These are phyloP conservation scores for Skeletonema grethae DNA, from an alignment of 108 stramenopile genomes.

Conservation along the genomic window DNA sequence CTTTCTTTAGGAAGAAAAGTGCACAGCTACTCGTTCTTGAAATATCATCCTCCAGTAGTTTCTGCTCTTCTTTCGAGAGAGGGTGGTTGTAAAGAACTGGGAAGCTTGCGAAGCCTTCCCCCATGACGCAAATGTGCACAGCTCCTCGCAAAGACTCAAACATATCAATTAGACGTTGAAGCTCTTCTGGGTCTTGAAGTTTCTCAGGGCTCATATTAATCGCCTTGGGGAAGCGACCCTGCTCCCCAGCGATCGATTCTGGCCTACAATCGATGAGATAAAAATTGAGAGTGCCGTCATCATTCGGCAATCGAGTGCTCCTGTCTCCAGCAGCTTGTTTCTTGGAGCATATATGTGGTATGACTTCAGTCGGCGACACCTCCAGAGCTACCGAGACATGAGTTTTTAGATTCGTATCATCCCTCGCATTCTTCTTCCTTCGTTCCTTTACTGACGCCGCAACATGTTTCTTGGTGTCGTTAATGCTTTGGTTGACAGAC, in stretches of 20 bases:
- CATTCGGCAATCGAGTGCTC: conserved; percentile 12
- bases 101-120: conserved; percentile 82
- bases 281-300: conserved; percentile 58
- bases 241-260: conserved; percentile 55
- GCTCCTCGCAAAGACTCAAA: conserved; percentile 80
- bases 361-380: conserved; percentile 69
- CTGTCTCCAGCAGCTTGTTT: conserved; percentile 44
- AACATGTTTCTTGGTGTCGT: conserved; percentile 40
- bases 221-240: conserved; percentile 83
- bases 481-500: conserved; percentile 51
- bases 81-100: conserved; percentile 71
- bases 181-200: conserved; percentile 64
- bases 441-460: conserved; percentile 40
- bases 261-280: conserved; percentile 82
- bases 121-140: conserved; percentile 77
- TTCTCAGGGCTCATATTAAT: conserved; percentile 67
- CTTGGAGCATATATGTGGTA: conserved; percentile 70
- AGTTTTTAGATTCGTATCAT: conserved; percentile 14
- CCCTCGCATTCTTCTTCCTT: conserved; percentile 27
- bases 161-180: conserved; percentile 67
- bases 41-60: conserved; percentile 76
- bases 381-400: conserved; percentile 56
- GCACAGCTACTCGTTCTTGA: conserved; percentile 77
- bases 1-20: conserved; percentile 88
- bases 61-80: conserved; percentile 48